Percentiles rank a stretch among this genome's conserved stretches.
Conservation (phyloP, 345 rosid species). For the Lumnitzera littorea region DNA sequence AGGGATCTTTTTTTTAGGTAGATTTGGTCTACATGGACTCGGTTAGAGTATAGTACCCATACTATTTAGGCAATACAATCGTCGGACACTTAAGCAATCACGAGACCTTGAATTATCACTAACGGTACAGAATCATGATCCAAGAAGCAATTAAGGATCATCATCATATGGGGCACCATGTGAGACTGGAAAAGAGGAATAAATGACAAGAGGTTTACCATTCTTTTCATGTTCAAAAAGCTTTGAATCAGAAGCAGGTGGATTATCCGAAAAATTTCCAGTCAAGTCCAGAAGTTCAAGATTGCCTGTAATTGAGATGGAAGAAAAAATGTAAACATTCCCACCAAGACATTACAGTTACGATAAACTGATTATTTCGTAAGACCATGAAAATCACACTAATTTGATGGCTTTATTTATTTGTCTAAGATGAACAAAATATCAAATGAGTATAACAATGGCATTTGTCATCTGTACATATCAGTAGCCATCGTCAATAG, state of each 20-base stretch:
- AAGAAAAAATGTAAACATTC: not conserved
- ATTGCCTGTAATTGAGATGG: conserved; percentile 30
- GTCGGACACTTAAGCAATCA: too few relatives aligned
- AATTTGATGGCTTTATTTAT: too few relatives aligned
- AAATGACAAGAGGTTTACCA: conserved; percentile 53
- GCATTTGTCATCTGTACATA: too few relatives aligned
- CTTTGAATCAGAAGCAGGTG: conserved; percentile 26
- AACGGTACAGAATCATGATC: not conserved
- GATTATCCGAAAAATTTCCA: conserved; percentile 49
- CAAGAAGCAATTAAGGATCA: conserved; percentile 45
- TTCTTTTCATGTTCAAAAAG: conserved; percentile 49
- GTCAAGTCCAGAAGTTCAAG: conserved; percentile 66
- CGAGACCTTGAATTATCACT: too few relatives aligned
- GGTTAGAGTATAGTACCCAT: too few relatives aligned
- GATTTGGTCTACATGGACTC: too few relatives aligned
- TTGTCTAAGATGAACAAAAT: too few relatives aligned
- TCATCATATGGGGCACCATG: conserved; percentile 56
- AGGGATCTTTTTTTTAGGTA: too few relatives aligned
- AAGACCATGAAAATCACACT: not conserved
- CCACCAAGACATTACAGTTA: not conserved
- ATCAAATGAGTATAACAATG: too few relatives aligned
- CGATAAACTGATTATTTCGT: not conserved
- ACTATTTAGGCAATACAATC: too few relatives aligned
- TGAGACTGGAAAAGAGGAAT: conserved; percentile 26
- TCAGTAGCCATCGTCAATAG: too few relatives aligned